A percentile compares a stretch with the other conserved stretches of the same genome.
These are phyloP conservation scores for Cytospora leucostoma DNA, from an alignment of 2,329 filamentous ascomycete genomes.

Conservation along the genomic window DNA sequence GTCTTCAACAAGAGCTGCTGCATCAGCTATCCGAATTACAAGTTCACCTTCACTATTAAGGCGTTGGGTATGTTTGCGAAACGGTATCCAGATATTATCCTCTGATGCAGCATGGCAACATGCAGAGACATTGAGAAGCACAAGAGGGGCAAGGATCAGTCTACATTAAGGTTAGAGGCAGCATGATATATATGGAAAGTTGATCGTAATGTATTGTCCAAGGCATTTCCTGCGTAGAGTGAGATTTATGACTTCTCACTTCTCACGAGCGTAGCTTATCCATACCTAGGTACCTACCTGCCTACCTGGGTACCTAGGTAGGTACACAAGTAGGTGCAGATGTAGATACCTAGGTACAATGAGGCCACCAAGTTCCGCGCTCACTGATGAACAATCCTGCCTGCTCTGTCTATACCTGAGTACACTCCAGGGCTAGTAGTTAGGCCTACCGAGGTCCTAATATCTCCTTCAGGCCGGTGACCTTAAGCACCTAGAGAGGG, in stretches of 20 bases:
- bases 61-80: constrained; percentile 86
- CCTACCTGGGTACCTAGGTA: too few species aligned
- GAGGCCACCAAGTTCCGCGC: too few species aligned
- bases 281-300: neutral
- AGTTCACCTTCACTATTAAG: constrained; percentile 93
- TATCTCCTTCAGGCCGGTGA: too few species aligned
- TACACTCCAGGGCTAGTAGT: neutral
- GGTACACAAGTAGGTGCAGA: neutral
- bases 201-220: neutral
- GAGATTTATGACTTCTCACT: too few species aligned
- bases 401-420: neutral
- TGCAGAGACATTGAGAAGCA: neutral
- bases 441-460: neutral
- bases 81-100: constrained; percentile 66
- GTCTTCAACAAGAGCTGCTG: constrained; percentile 99
- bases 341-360: too few species aligned
- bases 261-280: too few species aligned
- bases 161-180: neutral
- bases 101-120: constrained; percentile 35
- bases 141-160: neutral
- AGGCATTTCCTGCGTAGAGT: too few species aligned
- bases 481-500: too few species aligned
- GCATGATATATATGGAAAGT: neutral
- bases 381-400: neutral
- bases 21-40: constrained; percentile 99